phyloP scores from a whole-genome alignment of 106 monocot genomes.

The Dactylorhiza incarnata region DNA sequence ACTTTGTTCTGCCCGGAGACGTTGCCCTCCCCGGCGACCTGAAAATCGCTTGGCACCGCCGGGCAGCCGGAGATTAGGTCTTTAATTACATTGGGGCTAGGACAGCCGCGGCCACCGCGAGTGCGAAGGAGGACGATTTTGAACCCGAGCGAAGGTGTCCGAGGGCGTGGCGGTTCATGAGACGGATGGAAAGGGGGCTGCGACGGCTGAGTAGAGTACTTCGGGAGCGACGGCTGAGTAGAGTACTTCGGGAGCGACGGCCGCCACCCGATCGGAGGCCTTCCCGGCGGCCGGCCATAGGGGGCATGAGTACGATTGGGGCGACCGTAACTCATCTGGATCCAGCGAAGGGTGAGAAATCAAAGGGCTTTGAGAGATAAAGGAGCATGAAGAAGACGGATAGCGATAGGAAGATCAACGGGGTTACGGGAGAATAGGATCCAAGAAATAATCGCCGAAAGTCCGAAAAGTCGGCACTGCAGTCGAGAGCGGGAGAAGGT shows the following conservation, averaged over 20 bases:
- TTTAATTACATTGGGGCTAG: background rate
- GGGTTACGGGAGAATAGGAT: too few relatives aligned
- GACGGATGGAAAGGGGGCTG: background rate
- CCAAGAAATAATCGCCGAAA: too few relatives aligned
- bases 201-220: background rate
- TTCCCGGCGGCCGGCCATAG: background rate
- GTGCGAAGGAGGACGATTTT: slow-evolving; percentile 6
- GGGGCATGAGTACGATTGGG: background rate
- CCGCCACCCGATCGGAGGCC: background rate
- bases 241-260: background rate
- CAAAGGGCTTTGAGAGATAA: background rate
- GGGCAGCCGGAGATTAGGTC: slow-evolving; percentile 13
- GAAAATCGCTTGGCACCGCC: background rate
- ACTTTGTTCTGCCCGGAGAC: background rate
- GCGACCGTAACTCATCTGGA: slow-evolving; percentile 1
- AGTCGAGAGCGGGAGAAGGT: too few relatives aligned
- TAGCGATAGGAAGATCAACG: too few relatives aligned
- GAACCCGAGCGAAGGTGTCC: background rate
- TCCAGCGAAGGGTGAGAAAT: background rate
- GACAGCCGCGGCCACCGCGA: background rate
- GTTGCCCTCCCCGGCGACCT: background rate
- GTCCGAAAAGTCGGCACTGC: too few relatives aligned
- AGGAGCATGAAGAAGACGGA: too few relatives aligned
- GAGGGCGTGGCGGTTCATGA: background rate
- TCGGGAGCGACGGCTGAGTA: background rate